phyloP scores from a whole-genome alignment of 2,329 filamentous ascomycete species.

The Penicillium thymicola region DNA sequence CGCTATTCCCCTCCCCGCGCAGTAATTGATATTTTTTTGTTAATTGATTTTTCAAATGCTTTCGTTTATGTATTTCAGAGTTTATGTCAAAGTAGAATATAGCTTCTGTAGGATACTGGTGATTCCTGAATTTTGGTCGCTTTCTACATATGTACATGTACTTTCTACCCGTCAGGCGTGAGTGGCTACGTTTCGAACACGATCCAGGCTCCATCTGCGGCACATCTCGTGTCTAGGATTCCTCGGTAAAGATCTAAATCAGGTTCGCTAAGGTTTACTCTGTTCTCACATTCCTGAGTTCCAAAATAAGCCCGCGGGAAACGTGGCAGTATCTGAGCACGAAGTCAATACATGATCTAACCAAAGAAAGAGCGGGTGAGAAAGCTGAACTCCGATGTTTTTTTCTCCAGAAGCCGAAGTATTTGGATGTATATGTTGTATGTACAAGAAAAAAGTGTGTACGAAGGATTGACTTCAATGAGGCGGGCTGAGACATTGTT shows the following conservation, averaged over 20 bases:
- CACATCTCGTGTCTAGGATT: neutral
- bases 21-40: neutral
- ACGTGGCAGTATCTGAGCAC: slow-evolving; percentile 6
- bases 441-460: neutral
- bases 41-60: neutral
- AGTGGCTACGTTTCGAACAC: neutral
- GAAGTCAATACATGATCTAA: neutral
- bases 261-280: neutral
- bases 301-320: neutral
- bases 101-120: neutral
- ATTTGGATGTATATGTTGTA: neutral
- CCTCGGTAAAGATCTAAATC: neutral
- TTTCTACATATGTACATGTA: too few species aligned
- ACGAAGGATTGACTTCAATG: too few species aligned
- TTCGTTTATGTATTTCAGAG: neutral
- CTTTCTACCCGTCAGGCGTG: neutral
- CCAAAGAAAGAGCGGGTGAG: neutral
- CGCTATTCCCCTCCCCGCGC: neutral
- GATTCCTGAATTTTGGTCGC: neutral
- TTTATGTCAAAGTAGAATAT: neutral
- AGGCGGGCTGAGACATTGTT: neutral
- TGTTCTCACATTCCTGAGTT: slow-evolving; percentile 1
- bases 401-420: neutral
- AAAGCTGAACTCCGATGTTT: neutral
- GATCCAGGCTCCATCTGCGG: neutral